Evolutionary conservation across 1,284 basidiomycete genomes (phyloP), one percentile per base, ranked within the genome.

Genomic region (Austroboletus novae-zelandiae): DNA sequence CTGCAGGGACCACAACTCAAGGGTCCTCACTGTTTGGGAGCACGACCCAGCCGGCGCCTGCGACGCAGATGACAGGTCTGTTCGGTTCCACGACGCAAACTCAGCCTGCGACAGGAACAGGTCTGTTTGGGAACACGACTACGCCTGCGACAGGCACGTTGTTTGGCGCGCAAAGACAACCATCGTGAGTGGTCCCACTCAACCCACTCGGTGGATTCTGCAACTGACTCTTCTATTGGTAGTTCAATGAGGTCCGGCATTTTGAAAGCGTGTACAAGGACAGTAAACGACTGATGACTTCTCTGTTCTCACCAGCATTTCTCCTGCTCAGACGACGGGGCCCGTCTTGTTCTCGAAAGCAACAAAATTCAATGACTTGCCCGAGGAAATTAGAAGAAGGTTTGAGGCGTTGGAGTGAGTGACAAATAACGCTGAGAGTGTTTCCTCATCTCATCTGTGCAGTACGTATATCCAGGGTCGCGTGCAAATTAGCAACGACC

Each of bases 321-420:
- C 67, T 11, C 63, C 61, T 14, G 54, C 61, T 32, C 65, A 71
- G 48, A 47, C 59, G 20, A 52, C 56, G 29, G 74, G 74, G 2
- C 69, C 74, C 25, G 74, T 77, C n/a, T 66, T 75, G 1, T 85
- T 89, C 59, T 80, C 78, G 15, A 89, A 83, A 64, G 79, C 81
- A 0, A 89, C 89, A 0, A 91, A 89, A 64, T 93, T 91, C 67
- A 91, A 93, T 46, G 90, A 93, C 61, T 68, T 92, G 15, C 83
- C 89, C 0, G 89, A 92, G 47, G 75, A 79, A 2, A 57, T 83
- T 35, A 86, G 83, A 66, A 81, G 70, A 54, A 73, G 70, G 6
- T 74, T 92, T 23, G 90, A 92, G 61, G 67, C 71, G 35, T 78
- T 92, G 45, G 89, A 93, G 90, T 92, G 58, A 45, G 51, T 54